Evolutionary conservation across 306 rosid genomes (phyloP).

Genomic region (Quercus berberidifolia): DNA sequence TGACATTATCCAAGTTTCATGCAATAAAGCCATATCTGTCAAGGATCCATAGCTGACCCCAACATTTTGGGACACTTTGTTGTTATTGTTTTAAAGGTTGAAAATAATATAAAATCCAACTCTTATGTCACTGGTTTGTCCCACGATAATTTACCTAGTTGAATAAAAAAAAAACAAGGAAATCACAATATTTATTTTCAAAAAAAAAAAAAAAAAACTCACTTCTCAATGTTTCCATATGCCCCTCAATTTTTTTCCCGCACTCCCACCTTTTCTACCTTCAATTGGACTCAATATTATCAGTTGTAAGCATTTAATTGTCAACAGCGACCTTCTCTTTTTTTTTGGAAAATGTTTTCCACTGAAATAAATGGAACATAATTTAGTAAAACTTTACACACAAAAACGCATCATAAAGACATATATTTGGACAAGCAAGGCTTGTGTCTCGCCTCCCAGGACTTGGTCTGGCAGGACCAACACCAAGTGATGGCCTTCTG

Average conservation of each 20-base stretch:
- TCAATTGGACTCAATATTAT: background rate
- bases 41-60: too few relatives aligned
- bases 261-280: background rate
- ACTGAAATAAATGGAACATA: background rate
- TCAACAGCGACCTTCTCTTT: background rate
- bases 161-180: background rate
- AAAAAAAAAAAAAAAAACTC: background rate
- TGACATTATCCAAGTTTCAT: slow-evolving; percentile 7
- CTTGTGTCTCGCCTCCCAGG: background rate
- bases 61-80: background rate
- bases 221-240: background rate
- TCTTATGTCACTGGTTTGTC: background rate
- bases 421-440: background rate
- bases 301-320: background rate
- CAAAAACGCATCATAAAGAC: background rate
- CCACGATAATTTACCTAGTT: background rate
- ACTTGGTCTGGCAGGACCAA: background rate
- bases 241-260: background rate
- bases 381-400: background rate
- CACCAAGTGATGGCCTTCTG: background rate
- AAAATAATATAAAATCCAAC: background rate
- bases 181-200: background rate
- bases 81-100: background rate
- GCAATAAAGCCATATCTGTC: background rate
- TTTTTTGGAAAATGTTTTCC: background rate